Evolutionary conservation across 495 filamentous ascomycete species (phyloP), one percentile per base, ranked within the genome.

Genomic region (Penicillium silybi): DNA sequence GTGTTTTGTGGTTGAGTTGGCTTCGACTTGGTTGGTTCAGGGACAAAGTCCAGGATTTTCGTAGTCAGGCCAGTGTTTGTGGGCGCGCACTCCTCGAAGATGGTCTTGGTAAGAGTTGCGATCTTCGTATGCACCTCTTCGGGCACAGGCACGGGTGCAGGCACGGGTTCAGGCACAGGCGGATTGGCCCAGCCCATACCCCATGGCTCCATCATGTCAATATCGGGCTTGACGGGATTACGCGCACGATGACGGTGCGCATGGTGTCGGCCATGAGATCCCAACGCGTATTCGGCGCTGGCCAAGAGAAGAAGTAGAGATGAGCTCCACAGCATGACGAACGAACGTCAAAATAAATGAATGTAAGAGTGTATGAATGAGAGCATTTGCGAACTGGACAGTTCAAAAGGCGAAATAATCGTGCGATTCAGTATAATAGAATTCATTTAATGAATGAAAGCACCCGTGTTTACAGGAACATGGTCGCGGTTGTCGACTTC

Each of bases 281-380:
- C 59, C 23, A 63, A 52, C 19, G 48, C 63, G 22, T 60, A 46
- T n/a, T 57, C 57, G 40, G 56, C 54, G 23, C 55, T 45, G 19
- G 54, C 41, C 47, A 58, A 25, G 25, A 68, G 46, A 50, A 68
- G 17, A 8, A 44, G 46, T 46, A 58, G 51, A 37, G 58, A 63
- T 1, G 42, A 32, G 40, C 56, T 59, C 60, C 58, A 63, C 52
- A 57, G 61, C 66, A 73, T 73, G 17, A 60, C 52, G 45, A 48
- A 44, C 7, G 48, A 42, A 16, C n/a, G 22, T 13, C 19, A 35
- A n/a, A 29, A 48, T 13, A 15, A 41, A 40, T 8, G 3, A 10
- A 10, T 22, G 13, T 13, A 11, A 34, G 18, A 17, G 9, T 4
- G 9, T 22, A 6, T 20, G 8, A 43, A n/a, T 4, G 29, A 35